Conservation (phyloP, 179 eudicot species). For the Vitellaria paradoxa region DNA sequence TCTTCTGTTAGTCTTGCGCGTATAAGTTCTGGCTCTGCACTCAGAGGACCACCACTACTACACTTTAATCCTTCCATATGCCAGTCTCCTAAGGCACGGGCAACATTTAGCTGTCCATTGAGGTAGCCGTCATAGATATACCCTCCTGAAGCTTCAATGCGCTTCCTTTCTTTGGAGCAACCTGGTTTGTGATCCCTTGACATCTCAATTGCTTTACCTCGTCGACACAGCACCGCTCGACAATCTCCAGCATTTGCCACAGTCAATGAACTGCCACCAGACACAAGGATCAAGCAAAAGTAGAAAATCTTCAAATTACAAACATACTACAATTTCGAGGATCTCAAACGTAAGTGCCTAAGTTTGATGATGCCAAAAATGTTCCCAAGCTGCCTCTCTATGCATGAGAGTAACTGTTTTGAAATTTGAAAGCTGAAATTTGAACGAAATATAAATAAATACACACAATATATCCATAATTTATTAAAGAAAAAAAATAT, state of each 20-base stretch:
- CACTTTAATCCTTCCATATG: slow-evolving; percentile 85
- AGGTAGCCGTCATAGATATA: slow-evolving; percentile 74
- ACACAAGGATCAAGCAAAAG: slow-evolving; percentile 13
- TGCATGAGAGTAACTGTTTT: too few species aligned
- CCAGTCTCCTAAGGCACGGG: slow-evolving; percentile 96
- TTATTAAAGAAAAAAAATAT: too few species aligned
- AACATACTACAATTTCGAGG: not conserved
- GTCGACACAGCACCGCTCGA: slow-evolving; percentile 79
- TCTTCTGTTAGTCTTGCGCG: slow-evolving; percentile 57
- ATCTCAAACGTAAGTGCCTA: too few species aligned
- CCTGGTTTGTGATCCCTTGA: slow-evolving; percentile 86
- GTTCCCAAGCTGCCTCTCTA: too few species aligned
- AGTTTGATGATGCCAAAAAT: too few species aligned
- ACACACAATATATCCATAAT: too few species aligned
- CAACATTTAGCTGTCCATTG: slow-evolving; percentile 80
- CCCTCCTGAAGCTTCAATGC: slow-evolving; percentile 88
- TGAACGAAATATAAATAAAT: too few species aligned
- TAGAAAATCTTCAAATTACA: not conserved
- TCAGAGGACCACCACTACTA: slow-evolving; percentile 62
- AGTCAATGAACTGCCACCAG: slow-evolving; percentile 57
- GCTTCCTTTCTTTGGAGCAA: slow-evolving; percentile 54
- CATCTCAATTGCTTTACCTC: slow-evolving; percentile 87
- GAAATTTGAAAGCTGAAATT: too few species aligned
- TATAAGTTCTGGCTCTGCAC: slow-evolving; percentile 82
- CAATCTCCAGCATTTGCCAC: slow-evolving; percentile 98